phyloP scores from a whole-genome alignment of 371 early-diverging fungal species.

The Sporodiniella umbellata region DNA sequence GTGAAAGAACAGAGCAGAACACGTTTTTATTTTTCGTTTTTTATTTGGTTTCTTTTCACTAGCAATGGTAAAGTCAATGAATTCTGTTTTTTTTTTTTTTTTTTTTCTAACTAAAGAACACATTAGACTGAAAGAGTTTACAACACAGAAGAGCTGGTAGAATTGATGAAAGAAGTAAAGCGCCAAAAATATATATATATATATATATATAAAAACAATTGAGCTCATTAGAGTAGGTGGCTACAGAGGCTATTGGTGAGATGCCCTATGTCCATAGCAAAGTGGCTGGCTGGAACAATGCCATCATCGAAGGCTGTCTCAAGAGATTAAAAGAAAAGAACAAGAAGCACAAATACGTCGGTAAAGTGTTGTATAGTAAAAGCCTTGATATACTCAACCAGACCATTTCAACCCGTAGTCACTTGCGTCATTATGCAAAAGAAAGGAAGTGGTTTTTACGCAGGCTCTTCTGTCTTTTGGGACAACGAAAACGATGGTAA shows the following conservation, averaged over 20 bases:
- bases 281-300: slow-evolving; percentile 67
- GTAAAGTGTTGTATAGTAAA: slow-evolving; percentile 25
- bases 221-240: too few species aligned
- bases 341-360: slow-evolving; percentile 74
- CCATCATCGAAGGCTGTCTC: slow-evolving; percentile 63
- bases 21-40: too few species aligned
- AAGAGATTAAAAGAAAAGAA: slow-evolving; percentile 61
- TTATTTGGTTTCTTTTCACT: too few species aligned
- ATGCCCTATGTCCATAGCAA: slow-evolving; percentile 66
- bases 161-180: slow-evolving; percentile 34
- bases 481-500: slow-evolving; percentile 66
- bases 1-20: too few species aligned
- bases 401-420: background rate
- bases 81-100: too few species aligned
- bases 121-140: slow-evolving; percentile 19
- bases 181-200: too few species aligned
- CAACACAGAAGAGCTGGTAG: slow-evolving; percentile 22
- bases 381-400: background rate
- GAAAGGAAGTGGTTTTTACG: slow-evolving; percentile 75
- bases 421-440: slow-evolving; percentile 20
- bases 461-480: slow-evolving; percentile 74
- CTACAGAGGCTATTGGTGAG: slow-evolving; percentile 55
- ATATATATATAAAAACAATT: too few species aligned
- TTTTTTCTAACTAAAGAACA: too few species aligned
- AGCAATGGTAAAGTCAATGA: too few species aligned